Evolutionary conservation across 495 filamentous ascomycete species (phyloP).

Genomic region (Xylaria acuta): DNA sequence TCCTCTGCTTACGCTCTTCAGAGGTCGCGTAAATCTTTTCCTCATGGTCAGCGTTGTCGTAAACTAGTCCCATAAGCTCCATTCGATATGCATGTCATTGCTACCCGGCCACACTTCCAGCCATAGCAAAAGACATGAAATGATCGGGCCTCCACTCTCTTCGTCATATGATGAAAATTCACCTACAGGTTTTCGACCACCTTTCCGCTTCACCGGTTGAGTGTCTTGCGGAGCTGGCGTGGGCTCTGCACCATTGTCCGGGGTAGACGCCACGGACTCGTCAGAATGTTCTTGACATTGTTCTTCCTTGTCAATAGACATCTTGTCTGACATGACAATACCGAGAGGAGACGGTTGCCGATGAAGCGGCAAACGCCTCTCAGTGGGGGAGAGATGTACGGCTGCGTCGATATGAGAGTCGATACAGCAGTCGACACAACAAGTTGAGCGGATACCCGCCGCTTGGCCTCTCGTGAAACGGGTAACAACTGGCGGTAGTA

Average conservation of each 20-base stretch:
- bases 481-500: conserved; percentile 13
- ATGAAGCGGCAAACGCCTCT: conserved; percentile 44
- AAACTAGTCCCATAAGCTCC: neutral
- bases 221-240: conserved; percentile 48
- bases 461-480: conserved; percentile 21
- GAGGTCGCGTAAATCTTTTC: conserved; percentile 92
- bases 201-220: conserved; percentile 82
- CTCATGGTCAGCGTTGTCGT: conserved; percentile 38
- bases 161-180: conserved; percentile 31
- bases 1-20: conserved; percentile 96
- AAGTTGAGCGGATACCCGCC: conserved; percentile 24
- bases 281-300: conserved; percentile 57
- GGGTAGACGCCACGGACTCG: conserved; percentile 62
- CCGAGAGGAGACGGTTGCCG: conserved; percentile 38
- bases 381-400: conserved; percentile 15
- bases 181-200: conserved; percentile 94
- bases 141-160: neutral
- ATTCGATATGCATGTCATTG: neutral
- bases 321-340: conserved; percentile 61
- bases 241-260: conserved; percentile 53
- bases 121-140: neutral
- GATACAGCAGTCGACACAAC: conserved; percentile 9
- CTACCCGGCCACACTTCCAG: neutral
- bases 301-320: conserved; percentile 66
- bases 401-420: conserved; percentile 17